These are phyloP conservation scores for Tricholoma sp. DNA, from an alignment of 768 basidiomycete species.

Conservation along the genomic window DNA sequence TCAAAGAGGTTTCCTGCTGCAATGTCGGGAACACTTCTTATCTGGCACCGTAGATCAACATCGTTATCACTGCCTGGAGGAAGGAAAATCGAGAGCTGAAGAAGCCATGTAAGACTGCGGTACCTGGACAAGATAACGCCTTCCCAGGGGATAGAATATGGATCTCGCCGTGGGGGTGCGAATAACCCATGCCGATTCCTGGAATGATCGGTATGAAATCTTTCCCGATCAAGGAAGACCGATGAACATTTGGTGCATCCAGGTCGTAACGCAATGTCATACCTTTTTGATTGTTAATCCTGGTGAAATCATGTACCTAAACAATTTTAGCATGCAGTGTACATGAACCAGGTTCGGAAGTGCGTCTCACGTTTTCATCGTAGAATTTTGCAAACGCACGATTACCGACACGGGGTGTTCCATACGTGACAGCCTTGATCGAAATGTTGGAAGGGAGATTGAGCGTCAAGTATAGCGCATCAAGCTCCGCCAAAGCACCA, in stretches of 20 bases:
- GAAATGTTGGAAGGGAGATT: slow-evolving; percentile 37
- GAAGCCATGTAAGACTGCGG: not conserved
- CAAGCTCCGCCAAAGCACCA: slow-evolving; percentile 47
- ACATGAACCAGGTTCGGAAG: not conserved
- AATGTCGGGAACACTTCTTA: slow-evolving; percentile 49
- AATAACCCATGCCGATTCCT: slow-evolving; percentile 42
- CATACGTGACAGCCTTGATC: slow-evolving; percentile 42
- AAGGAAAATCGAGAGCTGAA: not conserved
- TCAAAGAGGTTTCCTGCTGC: slow-evolving; percentile 42
- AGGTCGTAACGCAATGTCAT: too few species aligned
- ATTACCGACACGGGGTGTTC: slow-evolving; percentile 50
- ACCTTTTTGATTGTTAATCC: slow-evolving; percentile 36
- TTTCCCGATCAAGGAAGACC: slow-evolving; percentile 4
- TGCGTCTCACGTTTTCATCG: slow-evolving; percentile 33
- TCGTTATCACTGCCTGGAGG: slow-evolving; percentile 49
- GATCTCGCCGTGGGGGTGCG: slow-evolving; percentile 47
- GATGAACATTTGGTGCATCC: not conserved
- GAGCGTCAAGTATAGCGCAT: slow-evolving; percentile 42
- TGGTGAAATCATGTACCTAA: slow-evolving; percentile 32
- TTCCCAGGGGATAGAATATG: slow-evolving; percentile 41
- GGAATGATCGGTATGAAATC: slow-evolving; percentile 56
- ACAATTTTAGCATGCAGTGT: not conserved
- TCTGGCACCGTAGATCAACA: slow-evolving; percentile 47
- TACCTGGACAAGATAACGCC: slow-evolving; percentile 33
- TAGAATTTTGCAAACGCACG: slow-evolving; percentile 45